phyloP scores from a whole-genome alignment of 2,329 filamentous ascomycete species.

The Passalora sequoiae region DNA sequence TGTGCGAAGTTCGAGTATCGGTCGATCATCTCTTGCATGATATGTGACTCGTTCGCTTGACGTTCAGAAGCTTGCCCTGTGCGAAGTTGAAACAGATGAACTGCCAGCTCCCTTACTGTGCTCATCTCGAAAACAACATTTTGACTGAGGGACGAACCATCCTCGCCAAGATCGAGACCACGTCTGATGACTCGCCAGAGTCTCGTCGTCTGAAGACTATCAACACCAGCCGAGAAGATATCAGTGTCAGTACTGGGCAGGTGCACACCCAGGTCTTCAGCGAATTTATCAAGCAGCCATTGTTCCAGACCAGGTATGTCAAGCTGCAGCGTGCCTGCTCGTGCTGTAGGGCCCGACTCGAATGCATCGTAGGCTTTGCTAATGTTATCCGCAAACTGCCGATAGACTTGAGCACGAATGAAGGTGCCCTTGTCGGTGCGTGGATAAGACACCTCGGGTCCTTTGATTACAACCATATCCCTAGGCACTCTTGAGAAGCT shows the following conservation, averaged over 20 bases:
- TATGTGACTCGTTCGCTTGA: slow-evolving; percentile 35
- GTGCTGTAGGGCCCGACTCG: slow-evolving; percentile 12
- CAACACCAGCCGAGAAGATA: slow-evolving; percentile 33
- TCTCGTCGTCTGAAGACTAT: slow-evolving; percentile 33
- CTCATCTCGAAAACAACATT: slow-evolving; percentile 58
- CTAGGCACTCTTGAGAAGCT: slow-evolving; percentile 51
- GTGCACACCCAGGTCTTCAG: slow-evolving; percentile 23
- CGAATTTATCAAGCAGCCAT: slow-evolving; percentile 32
- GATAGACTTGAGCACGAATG: slow-evolving; percentile 50
- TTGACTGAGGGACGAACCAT: slow-evolving; percentile 33
- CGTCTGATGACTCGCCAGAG: slow-evolving; percentile 25
- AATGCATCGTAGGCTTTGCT: slow-evolving; percentile 40
- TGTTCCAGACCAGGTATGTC: slow-evolving; percentile 32
- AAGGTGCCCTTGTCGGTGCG: slow-evolving; percentile 55
- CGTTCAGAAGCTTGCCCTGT: slow-evolving; percentile 32
- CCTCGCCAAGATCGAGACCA: slow-evolving; percentile 15
- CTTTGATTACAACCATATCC: slow-evolving; percentile 50
- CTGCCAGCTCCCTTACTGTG: slow-evolving; percentile 44
- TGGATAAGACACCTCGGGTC: slow-evolving; percentile 44
- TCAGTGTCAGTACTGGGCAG: slow-evolving; percentile 28
- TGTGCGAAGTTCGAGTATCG: slow-evolving; percentile 40
- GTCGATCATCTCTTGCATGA: slow-evolving; percentile 46
- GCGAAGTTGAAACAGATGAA: slow-evolving; percentile 42
- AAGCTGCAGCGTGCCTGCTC: slow-evolving; percentile 21
- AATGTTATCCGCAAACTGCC: slow-evolving; percentile 46